These are phyloP conservation scores for Scedosporium minutisporum DNA, from an alignment of 2,329 filamentous ascomycete species.

Conservation along the genomic window DNA sequence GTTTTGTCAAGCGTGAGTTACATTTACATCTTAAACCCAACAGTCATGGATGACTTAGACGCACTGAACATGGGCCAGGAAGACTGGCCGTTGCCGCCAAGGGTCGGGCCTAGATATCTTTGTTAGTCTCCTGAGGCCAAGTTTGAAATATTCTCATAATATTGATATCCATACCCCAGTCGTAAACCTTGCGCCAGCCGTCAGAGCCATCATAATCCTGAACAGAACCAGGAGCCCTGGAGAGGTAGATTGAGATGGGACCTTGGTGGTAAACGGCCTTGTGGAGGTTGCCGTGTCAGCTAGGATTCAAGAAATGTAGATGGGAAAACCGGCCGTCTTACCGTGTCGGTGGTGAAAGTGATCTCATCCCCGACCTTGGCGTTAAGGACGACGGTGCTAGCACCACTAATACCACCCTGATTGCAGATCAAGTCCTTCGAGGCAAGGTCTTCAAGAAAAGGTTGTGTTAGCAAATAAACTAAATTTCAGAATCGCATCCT, in stretches of 20 bases:
- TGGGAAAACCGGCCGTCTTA: background rate
- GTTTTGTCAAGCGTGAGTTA: conserved; percentile 7
- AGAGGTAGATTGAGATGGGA: conserved; percentile 25
- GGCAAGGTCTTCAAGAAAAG: conserved; percentile 18
- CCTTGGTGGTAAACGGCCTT: conserved; percentile 28
- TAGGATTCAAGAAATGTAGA: conserved; percentile 12
- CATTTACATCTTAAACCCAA: background rate
- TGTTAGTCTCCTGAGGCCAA: background rate
- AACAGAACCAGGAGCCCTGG: conserved; percentile 24
- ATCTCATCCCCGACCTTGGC: conserved; percentile 24
- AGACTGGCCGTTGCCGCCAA: conserved; percentile 16
- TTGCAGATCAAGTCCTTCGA: conserved; percentile 29
- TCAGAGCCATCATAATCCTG: conserved; percentile 26
- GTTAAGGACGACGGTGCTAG: conserved; percentile 20
- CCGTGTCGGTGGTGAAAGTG: conserved; percentile 24
- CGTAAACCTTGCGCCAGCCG: conserved; percentile 29
- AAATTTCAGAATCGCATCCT: background rate
- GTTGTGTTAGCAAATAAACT: background rate
- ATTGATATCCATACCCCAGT: conserved; percentile 14
- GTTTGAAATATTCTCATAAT: conserved; percentile 2
- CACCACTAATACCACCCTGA: conserved; percentile 21
- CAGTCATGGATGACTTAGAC: conserved; percentile 17
- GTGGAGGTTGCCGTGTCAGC: conserved; percentile 7
- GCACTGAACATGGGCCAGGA: conserved; percentile 16
- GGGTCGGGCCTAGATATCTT: conserved; percentile 18